Evolutionary conservation across 2,329 filamentous ascomycete species (phyloP).

Genomic region (Colletotrichum paranaense): DNA sequence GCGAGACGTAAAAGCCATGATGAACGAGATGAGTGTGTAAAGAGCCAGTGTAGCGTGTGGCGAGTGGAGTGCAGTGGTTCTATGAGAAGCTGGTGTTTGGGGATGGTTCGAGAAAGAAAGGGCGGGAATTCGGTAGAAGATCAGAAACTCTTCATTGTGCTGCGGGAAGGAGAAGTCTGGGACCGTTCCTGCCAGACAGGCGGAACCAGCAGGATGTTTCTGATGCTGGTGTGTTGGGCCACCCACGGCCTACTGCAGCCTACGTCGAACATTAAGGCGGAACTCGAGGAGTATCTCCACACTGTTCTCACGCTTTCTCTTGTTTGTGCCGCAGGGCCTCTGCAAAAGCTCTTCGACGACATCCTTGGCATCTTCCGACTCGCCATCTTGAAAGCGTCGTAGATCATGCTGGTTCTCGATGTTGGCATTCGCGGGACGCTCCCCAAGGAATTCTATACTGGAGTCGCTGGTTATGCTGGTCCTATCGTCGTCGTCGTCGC

Average conservation of each 20-base stretch:
- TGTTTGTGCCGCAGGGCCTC: neutral
- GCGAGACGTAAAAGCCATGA: neutral
- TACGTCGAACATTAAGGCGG: slow-evolving; percentile 1
- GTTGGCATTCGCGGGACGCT: neutral
- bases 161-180: slow-evolving; percentile 9
- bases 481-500: neutral
- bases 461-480: neutral
- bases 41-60: neutral
- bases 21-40: neutral
- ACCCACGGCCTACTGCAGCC: neutral
- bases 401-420: neutral
- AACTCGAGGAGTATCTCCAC: slow-evolving; percentile 22
- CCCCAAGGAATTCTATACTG: slow-evolving; percentile 19
- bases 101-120: neutral
- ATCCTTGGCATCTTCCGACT: neutral
- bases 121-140: neutral
- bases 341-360: neutral
- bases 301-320: slow-evolving; percentile 22
- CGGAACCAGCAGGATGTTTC: slow-evolving; percentile 6
- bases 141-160: neutral
- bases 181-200: slow-evolving; percentile 5
- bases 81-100: neutral
- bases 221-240: neutral
- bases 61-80: neutral
- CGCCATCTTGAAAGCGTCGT: neutral